phyloP scores from a whole-genome alignment of 2,329 filamentous ascomycete genomes.

The Colletotrichum lupini region DNA sequence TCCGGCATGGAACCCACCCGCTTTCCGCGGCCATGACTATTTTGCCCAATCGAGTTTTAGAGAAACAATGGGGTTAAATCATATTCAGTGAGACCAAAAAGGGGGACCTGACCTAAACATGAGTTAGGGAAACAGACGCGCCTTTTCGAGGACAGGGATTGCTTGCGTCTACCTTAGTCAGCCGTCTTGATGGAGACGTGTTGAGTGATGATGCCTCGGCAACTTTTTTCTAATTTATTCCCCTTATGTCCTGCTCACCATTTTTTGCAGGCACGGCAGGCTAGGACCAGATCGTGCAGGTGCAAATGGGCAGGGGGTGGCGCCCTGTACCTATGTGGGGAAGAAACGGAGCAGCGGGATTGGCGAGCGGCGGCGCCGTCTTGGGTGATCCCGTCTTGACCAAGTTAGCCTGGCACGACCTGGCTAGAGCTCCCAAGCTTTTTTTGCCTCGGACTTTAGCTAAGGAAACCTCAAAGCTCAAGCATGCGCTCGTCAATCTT shows the following conservation, averaged over 20 bases:
- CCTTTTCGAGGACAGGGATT: conserved; percentile 5
- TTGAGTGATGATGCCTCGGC: conserved; percentile 32
- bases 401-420: neutral
- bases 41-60: neutral
- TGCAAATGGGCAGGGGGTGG: conserved; percentile 15
- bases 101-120: neutral
- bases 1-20: no score
- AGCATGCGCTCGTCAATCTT: neutral
- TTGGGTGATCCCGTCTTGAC: neutral
- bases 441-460: neutral
- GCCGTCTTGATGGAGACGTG: neutral
- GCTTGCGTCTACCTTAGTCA: neutral
- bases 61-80: neutral
- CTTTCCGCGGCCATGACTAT: neutral
- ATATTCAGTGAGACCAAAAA: neutral
- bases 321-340: conserved; percentile 17
- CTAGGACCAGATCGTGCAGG: neutral
- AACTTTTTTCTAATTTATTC: neutral
- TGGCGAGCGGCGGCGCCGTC: neutral
- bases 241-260: neutral
- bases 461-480: neutral
- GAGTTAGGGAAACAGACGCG: neutral
- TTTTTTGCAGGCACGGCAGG: neutral
- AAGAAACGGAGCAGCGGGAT: conserved; percentile 2
- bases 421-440: neutral